Evolutionary conservation across 2,329 filamentous ascomycete species (phyloP).

Genomic region (Madurella fahalii): DNA sequence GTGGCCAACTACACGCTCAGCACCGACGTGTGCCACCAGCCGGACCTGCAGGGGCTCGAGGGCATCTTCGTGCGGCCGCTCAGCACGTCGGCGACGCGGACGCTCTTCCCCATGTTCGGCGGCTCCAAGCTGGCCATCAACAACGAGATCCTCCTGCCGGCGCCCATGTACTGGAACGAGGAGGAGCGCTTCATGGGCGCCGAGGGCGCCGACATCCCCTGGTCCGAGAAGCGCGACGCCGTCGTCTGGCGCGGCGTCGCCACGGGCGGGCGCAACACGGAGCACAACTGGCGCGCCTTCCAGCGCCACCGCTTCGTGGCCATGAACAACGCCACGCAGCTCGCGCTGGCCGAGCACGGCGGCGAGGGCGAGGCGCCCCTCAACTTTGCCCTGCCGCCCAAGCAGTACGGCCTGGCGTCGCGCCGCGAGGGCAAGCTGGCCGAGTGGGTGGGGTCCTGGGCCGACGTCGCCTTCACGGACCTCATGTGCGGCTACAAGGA

Average conservation of each 20-base stretch:
- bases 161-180: conserved; percentile 64
- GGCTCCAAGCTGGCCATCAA: conserved; percentile 66
- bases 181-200: conserved; percentile 60
- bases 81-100: conserved; percentile 51
- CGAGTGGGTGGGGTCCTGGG: conserved; percentile 46
- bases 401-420: conserved; percentile 45
- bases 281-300: conserved; percentile 65
- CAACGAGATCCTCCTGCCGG: conserved; percentile 66
- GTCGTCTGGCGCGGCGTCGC: conserved; percentile 65
- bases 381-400: conserved; percentile 52
- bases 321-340: conserved; percentile 64
- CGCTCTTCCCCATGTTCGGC: conserved; percentile 62
- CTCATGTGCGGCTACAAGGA: conserved; percentile 46
- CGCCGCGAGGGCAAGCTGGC: conserved; percentile 43
- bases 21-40: conserved; percentile 61
- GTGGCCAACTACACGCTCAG: conserved; percentile 59
- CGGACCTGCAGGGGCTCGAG: conserved; percentile 58
- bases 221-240: conserved; percentile 53
- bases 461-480: conserved; percentile 51
- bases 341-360: conserved; percentile 46
- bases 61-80: conserved; percentile 62
- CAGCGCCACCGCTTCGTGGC: conserved; percentile 71
- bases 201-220: conserved; percentile 48
- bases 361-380: conserved; percentile 37
- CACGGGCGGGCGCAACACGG: conserved; percentile 57